phyloP scores from a whole-genome alignment of 768 basidiomycete species.

The Royoungia palumana region DNA sequence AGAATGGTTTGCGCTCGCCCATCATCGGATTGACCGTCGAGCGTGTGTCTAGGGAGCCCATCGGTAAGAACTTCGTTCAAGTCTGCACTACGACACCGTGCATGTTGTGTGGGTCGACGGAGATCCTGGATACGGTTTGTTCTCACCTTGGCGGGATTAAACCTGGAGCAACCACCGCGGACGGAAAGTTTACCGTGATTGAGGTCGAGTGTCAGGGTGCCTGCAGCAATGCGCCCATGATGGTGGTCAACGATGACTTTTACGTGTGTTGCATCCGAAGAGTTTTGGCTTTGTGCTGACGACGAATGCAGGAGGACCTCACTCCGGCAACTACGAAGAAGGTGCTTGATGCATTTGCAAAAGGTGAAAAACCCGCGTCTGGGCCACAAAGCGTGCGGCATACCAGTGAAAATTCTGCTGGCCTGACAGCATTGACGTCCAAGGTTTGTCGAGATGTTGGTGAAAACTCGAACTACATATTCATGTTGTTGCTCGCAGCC shows the following conservation, averaged over 20 bases:
- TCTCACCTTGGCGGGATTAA: constrained; percentile 78
- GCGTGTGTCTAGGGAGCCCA: constrained; percentile 66
- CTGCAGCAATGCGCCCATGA: constrained; percentile 97
- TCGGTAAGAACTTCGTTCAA: constrained; percentile 92
- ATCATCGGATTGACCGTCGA: neutral
- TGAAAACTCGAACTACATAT: neutral
- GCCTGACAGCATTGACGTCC: constrained; percentile 72
- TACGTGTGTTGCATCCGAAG: constrained; percentile 56
- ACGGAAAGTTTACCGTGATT: constrained; percentile 95
- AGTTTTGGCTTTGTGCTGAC: constrained; percentile 8
- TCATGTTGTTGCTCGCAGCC: constrained; percentile 49
- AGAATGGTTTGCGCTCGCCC: neutral
- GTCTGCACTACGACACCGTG: constrained; percentile 99
- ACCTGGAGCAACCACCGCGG: constrained; percentile 89
- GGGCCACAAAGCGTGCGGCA: constrained; percentile 87
- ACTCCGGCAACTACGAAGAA: constrained; percentile 74
- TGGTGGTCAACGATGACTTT: constrained; percentile 94
- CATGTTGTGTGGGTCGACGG: constrained; percentile 89
- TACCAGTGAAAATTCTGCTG: constrained; percentile 92
- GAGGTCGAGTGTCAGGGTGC: constrained; percentile 99
- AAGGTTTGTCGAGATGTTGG: constrained; percentile 48
- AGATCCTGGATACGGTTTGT: constrained; percentile 83
- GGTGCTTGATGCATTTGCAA: constrained; percentile 73
- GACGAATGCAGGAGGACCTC: constrained; percentile 66
- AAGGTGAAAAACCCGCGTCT: constrained; percentile 85